These are phyloP conservation scores for Metschnikowia aberdeeniae DNA, from an alignment of 805 yeast genomes.

Conservation along the genomic window DNA sequence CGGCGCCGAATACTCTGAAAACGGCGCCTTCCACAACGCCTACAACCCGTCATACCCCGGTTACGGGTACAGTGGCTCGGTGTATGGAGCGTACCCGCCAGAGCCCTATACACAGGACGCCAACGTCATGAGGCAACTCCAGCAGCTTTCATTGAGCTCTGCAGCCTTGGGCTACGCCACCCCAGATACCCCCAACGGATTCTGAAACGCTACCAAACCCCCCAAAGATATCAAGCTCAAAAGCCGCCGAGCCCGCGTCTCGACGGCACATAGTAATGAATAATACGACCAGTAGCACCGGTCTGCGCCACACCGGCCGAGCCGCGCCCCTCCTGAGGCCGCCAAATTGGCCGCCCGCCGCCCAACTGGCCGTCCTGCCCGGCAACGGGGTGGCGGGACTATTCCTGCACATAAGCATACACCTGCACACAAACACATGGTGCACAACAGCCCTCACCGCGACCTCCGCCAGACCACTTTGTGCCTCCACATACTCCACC, in stretches of 20 bases:
- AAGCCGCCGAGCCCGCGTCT: not conserved
- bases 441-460: no score
- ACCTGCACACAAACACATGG: no score
- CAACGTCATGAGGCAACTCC: slow-evolving; percentile 43
- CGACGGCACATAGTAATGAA: not conserved
- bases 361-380: no score
- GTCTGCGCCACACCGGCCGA: not conserved
- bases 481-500: no score
- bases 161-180: slow-evolving; percentile 44
- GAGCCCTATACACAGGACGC: slow-evolving; percentile 11
- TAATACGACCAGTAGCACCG: not conserved
- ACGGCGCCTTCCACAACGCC: not conserved
- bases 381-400: no score
- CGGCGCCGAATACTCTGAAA: not conserved
- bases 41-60: not conserved
- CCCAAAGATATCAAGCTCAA: no score
- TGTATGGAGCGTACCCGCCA: not conserved
- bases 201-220: not conserved
- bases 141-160: slow-evolving; percentile 42
- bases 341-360: no score
- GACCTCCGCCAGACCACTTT: no score
- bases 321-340: no score
- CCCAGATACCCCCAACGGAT: slow-evolving; percentile 36
- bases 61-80: not conserved
- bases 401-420: no score